Percentiles rank a stretch among this genome's conserved stretches.
Conservation (phyloP, 441 rosid genomes). For the Eutrema salsugineum region DNA sequence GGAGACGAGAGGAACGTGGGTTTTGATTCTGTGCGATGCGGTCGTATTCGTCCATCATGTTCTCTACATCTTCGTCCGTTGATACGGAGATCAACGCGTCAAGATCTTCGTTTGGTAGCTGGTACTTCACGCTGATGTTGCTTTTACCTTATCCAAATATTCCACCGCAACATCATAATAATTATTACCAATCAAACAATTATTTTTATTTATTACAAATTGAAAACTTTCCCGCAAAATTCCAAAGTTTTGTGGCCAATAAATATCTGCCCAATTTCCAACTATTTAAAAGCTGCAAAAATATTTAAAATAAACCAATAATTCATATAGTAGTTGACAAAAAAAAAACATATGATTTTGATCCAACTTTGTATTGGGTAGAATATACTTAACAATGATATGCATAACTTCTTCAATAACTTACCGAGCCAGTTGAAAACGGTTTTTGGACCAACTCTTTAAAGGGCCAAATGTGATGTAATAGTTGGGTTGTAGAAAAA, state of each 20-base stretch:
- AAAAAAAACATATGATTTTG: neutral
- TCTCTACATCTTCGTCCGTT: slow-evolving; percentile 90
- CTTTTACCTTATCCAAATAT: slow-evolving; percentile 42
- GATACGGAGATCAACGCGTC: slow-evolving; percentile 89
- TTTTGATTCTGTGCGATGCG: slow-evolving; percentile 65
- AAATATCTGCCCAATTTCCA: slow-evolving; percentile 26
- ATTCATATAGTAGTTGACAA: neutral
- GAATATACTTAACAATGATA: neutral
- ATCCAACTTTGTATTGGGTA: neutral
- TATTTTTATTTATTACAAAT: neutral
- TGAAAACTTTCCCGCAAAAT: slow-evolving; percentile 16
- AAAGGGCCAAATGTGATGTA: too few relatives aligned
- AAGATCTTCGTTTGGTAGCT: slow-evolving; percentile 93
- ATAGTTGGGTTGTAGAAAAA: too few relatives aligned
- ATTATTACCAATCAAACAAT: neutral
- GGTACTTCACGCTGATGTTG: slow-evolving; percentile 75
- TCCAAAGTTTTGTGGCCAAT: slow-evolving; percentile 13
- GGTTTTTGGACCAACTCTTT: too few relatives aligned
- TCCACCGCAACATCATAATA: slow-evolving; percentile 1
- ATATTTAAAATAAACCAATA: neutral
- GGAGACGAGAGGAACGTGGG: slow-evolving; percentile 76
- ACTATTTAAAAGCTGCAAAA: neutral
- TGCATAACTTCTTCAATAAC: neutral
- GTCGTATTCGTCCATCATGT: slow-evolving; percentile 97
- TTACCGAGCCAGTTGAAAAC: too few relatives aligned